phyloP scores from a whole-genome alignment of 2,329 filamentous ascomycete genomes.

The Stagonosporopsis tanaceti region DNA sequence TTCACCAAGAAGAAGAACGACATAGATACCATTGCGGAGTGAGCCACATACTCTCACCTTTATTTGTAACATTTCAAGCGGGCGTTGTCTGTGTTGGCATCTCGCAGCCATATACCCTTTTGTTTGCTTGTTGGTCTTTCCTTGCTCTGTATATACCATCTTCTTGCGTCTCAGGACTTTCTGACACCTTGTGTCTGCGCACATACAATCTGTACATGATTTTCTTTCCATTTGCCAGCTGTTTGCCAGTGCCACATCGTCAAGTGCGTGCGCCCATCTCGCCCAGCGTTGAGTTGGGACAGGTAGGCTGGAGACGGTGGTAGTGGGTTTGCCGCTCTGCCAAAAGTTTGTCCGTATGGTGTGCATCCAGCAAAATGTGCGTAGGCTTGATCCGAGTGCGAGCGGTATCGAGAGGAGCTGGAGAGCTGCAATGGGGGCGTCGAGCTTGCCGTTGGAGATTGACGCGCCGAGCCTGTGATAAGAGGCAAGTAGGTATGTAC shows the following conservation, averaged over 20 bases:
- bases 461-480: background rate
- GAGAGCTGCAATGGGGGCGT: background rate
- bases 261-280: constrained; percentile 8
- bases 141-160: constrained; percentile 13
- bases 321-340: background rate
- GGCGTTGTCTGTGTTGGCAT: constrained; percentile 23
- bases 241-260: constrained; percentile 11
- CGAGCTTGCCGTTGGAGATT: background rate
- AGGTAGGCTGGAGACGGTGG: background rate
- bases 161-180: constrained; percentile 6
- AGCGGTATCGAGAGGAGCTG: background rate
- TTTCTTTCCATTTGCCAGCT: constrained; percentile 5
- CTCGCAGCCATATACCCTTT: constrained; percentile 23
- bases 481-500: constrained; percentile 13
- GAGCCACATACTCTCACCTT: constrained; percentile 26
- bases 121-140: constrained; percentile 16
- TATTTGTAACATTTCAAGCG: constrained; percentile 23
- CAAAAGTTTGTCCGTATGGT: constrained; percentile 1
- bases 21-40: constrained; percentile 47
- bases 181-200: constrained; percentile 11
- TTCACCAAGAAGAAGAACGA: constrained; percentile 47
- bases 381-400: background rate
- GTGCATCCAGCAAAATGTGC: background rate
- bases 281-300: background rate
- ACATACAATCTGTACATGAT: constrained; percentile 17